phyloP scores from a whole-genome alignment of 768 basidiomycete species.

The Boletus fagicola region DNA sequence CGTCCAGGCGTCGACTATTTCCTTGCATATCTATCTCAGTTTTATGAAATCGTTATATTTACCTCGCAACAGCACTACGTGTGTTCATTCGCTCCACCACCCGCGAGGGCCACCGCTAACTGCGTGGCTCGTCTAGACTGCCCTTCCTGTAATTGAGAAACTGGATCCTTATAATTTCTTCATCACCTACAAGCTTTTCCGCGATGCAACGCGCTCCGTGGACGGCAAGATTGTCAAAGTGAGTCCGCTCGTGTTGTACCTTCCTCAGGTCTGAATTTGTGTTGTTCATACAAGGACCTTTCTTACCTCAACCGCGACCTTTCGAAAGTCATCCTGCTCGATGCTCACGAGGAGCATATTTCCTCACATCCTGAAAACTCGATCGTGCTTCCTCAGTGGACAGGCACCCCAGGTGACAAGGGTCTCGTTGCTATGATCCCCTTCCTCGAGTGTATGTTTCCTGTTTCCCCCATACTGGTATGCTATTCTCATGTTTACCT shows the following conservation, averaged over 20 bases:
- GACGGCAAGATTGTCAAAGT: constrained; percentile 88
- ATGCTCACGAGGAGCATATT: constrained; percentile 78
- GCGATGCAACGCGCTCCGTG: constrained; percentile 83
- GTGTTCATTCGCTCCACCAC: constrained; percentile 31
- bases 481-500: neutral
- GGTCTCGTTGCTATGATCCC: constrained; percentile 92
- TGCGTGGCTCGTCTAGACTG: constrained; percentile 56
- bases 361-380: constrained; percentile 86
- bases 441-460: constrained; percentile 83
- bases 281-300: constrained; percentile 56
- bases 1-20: constrained; percentile 98
- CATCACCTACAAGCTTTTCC: constrained; percentile 87
- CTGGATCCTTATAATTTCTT: constrained; percentile 91
- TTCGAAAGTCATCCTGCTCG: constrained; percentile 83
- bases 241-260: neutral
- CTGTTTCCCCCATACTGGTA: neutral
- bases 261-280: neutral
- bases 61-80: constrained; percentile 89
- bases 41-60: constrained; percentile 97
- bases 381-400: constrained; percentile 82
- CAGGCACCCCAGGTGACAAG: constrained; percentile 68
- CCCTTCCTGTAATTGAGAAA: constrained; percentile 84
- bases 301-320: constrained; percentile 94
- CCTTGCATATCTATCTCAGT: constrained; percentile 94
- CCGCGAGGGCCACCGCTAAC: neutral